These are phyloP conservation scores for Achlya hypogyna DNA, from an alignment of 352 stramenopile species.

Conservation along the genomic window DNA sequence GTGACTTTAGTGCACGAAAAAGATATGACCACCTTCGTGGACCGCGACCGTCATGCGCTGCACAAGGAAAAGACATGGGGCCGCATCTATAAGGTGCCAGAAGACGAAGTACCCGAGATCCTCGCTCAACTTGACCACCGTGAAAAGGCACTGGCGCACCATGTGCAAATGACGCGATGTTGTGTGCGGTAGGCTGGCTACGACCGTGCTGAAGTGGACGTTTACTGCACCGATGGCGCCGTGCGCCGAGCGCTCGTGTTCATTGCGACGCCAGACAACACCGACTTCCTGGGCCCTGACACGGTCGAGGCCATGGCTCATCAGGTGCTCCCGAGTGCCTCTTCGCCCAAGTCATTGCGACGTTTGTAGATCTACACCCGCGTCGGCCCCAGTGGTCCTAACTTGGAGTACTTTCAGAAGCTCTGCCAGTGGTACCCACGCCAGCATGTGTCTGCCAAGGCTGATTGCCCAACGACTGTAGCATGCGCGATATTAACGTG, in stretches of 20 bases:
- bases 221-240: conserved; percentile 61
- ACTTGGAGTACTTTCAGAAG: conserved; percentile 79
- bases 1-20: conserved; percentile 79
- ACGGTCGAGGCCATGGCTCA: conserved; percentile 65
- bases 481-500: conserved; percentile 66
- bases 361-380: conserved; percentile 44
- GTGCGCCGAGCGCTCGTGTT: conserved; percentile 70
- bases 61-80: conserved; percentile 72
- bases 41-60: conserved; percentile 55
- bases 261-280: conserved; percentile 73
- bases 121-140: conserved; percentile 76
- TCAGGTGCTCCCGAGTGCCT: conserved; percentile 16
- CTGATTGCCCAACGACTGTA: no score
- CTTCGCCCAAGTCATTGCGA: background rate
- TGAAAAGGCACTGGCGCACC: conserved; percentile 28
- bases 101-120: conserved; percentile 63
- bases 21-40: conserved; percentile 62
- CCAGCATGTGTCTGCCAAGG: no score
- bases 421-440: conserved; percentile 42
- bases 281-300: conserved; percentile 70
- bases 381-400: conserved; percentile 58
- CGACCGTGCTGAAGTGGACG: conserved; percentile 62
- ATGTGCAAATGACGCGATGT: background rate
- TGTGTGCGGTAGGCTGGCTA: conserved; percentile 48
- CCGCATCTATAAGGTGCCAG: conserved; percentile 76